These are phyloP conservation scores for Penicillium mononematosum DNA, from an alignment of 495 filamentous ascomycete species.

Conservation along the genomic window DNA sequence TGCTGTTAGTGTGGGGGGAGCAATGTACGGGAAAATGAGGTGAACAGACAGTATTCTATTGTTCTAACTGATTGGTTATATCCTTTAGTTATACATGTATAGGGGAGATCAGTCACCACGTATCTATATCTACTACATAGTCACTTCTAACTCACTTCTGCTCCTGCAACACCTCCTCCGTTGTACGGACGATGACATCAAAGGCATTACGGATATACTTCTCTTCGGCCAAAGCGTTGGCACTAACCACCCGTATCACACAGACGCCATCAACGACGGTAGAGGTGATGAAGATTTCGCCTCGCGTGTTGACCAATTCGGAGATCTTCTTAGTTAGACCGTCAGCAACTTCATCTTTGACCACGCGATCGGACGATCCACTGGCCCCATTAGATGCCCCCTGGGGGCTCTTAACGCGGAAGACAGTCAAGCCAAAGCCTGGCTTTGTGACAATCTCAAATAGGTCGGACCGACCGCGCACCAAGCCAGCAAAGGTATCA, in stretches of 20 bases:
- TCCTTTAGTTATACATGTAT: neutral
- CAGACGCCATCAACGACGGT: constrained; percentile 73
- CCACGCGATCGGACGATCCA: constrained; percentile 25
- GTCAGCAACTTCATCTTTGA: constrained; percentile 56
- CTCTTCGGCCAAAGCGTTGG: constrained; percentile 66
- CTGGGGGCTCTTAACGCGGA: constrained; percentile 49
- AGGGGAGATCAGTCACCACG: neutral
- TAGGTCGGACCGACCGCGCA: constrained; percentile 63
- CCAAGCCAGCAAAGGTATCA: constrained; percentile 61
- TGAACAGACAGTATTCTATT: neutral
- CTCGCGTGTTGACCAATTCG: constrained; percentile 69
- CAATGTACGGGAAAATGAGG: neutral
- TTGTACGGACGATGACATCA: constrained; percentile 67
- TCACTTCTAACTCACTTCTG: constrained; percentile 10
- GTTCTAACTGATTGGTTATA: neutral
- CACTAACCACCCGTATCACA: constrained; percentile 78
- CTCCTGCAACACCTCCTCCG: constrained; percentile 56
- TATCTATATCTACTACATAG: neutral
- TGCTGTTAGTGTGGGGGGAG: constrained; percentile 1
- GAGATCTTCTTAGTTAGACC: constrained; percentile 73
- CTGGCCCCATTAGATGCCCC: constrained; percentile 23
- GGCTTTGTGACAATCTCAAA: constrained; percentile 77
- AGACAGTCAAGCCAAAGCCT: constrained; percentile 77
- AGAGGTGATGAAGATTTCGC: constrained; percentile 82
- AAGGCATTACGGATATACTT: constrained; percentile 72